Percentiles rank a stretch among this genome's conserved stretches.
These are phyloP conservation scores for Phyllosticta citrichinensis DNA, from an alignment of 2,329 filamentous ascomycete species.

Conservation along the genomic window DNA sequence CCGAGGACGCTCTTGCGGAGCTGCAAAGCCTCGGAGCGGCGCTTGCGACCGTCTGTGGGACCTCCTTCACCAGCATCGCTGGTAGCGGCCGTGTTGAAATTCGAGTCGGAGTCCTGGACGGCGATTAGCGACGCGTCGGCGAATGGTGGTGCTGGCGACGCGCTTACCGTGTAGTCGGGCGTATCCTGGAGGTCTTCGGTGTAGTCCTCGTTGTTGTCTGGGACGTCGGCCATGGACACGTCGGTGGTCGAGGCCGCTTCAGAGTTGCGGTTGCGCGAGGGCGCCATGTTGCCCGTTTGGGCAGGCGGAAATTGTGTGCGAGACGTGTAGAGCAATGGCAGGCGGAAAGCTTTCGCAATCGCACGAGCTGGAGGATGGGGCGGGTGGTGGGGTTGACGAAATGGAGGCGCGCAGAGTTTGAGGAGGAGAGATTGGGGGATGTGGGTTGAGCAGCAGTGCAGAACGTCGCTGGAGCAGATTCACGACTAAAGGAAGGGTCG, in stretches of 20 bases:
- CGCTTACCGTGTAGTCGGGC: slow-evolving; percentile 49
- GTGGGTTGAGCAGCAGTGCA: not conserved
- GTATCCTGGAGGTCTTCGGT: slow-evolving; percentile 45
- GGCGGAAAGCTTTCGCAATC: slow-evolving; percentile 1
- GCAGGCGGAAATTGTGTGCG: slow-evolving; percentile 1
- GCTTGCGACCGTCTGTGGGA: slow-evolving; percentile 65
- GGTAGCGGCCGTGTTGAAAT: slow-evolving; percentile 62
- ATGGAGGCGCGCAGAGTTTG: slow-evolving; percentile 9
- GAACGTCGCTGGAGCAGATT: not conserved
- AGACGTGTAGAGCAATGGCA: not conserved
- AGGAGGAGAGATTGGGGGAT: slow-evolving; percentile 5
- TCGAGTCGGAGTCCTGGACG: slow-evolving; percentile 53
- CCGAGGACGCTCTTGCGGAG: slow-evolving; percentile 86
- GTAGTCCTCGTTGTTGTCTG: slow-evolving; percentile 21
- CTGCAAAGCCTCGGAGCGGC: slow-evolving; percentile 77
- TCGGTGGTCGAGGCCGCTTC: slow-evolving; percentile 25
- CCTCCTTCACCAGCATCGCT: slow-evolving; percentile 69
- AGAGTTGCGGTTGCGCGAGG: slow-evolving; percentile 23
- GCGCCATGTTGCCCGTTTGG: slow-evolving; percentile 27
- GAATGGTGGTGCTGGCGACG: not conserved
- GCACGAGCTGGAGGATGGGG: not conserved
- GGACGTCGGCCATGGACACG: slow-evolving; percentile 30
- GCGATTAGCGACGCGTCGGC: slow-evolving; percentile 5
- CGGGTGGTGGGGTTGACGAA: slow-evolving; percentile 9
- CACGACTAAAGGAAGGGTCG: not conserved